A percentile compares a stretch with the other conserved stretches of the same genome.
Evolutionary conservation across 1,284 basidiomycete genomes (phyloP).

Genomic region (Mixia osmundae): DNA sequence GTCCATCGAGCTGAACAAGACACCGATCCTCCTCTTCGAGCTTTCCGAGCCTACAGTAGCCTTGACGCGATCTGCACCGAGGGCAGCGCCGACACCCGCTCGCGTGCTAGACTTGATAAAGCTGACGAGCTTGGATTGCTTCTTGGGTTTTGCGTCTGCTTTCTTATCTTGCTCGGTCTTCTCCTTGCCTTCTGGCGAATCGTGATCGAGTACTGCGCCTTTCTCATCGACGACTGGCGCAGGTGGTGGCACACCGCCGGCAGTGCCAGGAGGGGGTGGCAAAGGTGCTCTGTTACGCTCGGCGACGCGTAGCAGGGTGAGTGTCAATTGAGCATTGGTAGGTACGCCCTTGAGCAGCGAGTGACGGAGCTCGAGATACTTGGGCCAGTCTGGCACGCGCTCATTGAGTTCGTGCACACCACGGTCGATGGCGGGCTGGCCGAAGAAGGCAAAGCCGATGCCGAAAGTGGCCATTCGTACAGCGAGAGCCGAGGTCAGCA

Average conservation of each 20-base stretch:
- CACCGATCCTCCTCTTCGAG: constrained; percentile 19
- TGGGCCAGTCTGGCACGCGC: constrained; percentile 28
- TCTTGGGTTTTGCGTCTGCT: constrained; percentile 8
- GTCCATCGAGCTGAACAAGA: constrained; percentile 13
- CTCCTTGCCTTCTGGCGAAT: constrained; percentile 12
- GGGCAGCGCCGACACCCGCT: constrained; percentile 16
- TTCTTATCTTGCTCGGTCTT: constrained; percentile 11
- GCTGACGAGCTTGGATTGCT: constrained; percentile 14
- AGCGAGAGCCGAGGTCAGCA: constrained; percentile 26
- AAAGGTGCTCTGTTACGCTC: constrained; percentile 27
- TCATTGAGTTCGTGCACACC: constrained; percentile 25
- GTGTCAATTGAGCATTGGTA: constrained; percentile 33
- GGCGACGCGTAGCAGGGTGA: constrained; percentile 30
- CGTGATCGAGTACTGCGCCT: constrained; percentile 12
- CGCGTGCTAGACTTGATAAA: constrained; percentile 18
- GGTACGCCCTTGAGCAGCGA: constrained; percentile 32
- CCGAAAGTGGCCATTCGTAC: constrained; percentile 26
- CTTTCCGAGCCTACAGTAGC: constrained; percentile 17
- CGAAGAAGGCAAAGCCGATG: constrained; percentile 31
- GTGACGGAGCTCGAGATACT: constrained; percentile 27
- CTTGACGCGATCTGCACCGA: constrained; percentile 21
- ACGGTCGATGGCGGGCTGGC: constrained; percentile 28
- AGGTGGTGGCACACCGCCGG: not conserved
- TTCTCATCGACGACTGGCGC: constrained; percentile 12
- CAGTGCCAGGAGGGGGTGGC: constrained; percentile 24